phyloP scores from a whole-genome alignment of 345 rosid species.

The Linum trigynum region DNA sequence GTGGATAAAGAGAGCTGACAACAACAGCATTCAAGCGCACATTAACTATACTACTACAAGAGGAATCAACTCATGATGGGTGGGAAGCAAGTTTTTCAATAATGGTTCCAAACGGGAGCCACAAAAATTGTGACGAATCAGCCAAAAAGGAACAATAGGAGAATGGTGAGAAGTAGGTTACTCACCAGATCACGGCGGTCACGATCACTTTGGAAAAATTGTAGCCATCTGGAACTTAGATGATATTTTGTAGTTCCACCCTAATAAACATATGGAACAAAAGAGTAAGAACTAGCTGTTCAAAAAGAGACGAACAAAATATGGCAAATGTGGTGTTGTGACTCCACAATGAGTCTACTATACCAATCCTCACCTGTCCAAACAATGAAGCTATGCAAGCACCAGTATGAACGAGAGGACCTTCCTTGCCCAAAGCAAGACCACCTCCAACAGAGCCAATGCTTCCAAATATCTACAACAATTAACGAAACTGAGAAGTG shows the following conservation, averaged over 20 bases:
- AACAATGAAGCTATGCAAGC: conserved; percentile 98
- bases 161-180: conserved; percentile 6
- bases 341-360: not conserved
- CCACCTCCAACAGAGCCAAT: conserved; percentile 99
- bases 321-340: not conserved
- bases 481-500: conserved; percentile 8
- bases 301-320: conserved; percentile 1
- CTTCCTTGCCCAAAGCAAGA: conserved; percentile 93
- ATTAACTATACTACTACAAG: not conserved
- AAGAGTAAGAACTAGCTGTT: not conserved
- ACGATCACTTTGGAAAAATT: conserved; percentile 77
- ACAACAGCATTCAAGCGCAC: not conserved
- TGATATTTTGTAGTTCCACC: conserved; percentile 96
- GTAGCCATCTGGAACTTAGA: conserved; percentile 80
- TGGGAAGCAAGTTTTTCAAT: not conserved
- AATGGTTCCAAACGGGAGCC: not conserved
- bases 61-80: not conserved
- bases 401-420: conserved; percentile 93
- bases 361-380: conserved; percentile 59
- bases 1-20: not conserved
- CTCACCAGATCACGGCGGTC: conserved; percentile 96
- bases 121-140: conserved; percentile 3
- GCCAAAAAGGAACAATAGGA: too few relatives aligned
- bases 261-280: conserved; percentile 19
- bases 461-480: conserved; percentile 81